phyloP scores from a whole-genome alignment of 768 basidiomycete genomes.

The Suillus plorans region DNA sequence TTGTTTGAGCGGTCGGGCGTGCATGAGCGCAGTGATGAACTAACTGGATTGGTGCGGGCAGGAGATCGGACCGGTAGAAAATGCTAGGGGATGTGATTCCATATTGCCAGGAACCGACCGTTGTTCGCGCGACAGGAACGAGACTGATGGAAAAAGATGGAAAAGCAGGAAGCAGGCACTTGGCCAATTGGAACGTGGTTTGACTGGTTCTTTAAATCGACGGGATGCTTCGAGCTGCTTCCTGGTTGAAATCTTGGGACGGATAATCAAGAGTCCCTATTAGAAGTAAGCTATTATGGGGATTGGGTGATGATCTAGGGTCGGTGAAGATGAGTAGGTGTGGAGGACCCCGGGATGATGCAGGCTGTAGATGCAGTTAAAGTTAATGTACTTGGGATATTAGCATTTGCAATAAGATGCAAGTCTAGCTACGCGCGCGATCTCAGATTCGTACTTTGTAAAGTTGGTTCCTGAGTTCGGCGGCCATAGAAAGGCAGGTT shows the following conservation, averaged over 20 bases:
- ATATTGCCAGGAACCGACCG: background rate
- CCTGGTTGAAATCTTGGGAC: no score
- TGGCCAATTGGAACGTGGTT: background rate
- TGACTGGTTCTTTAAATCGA: background rate
- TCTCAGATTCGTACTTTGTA: no score
- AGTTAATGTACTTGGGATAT: no score
- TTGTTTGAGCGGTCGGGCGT: background rate
- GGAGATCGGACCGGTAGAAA: background rate
- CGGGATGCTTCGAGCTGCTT: background rate
- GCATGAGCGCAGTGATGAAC: background rate
- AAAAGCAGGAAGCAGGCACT: background rate
- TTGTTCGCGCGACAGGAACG: background rate
- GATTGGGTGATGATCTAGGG: background rate
- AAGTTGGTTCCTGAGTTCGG: slow-evolving; percentile 22
- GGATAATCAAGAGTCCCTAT: no score
- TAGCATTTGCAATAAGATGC: background rate
- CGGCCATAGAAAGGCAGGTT: slow-evolving; percentile 23
- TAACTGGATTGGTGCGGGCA: background rate
- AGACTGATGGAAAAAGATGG: background rate
- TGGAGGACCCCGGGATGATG: no score
- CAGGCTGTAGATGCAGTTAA: no score
- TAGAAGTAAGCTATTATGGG: background rate
- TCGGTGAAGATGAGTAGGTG: no score
- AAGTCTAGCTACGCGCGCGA: no score
- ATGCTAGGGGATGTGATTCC: background rate